Conservation (phyloP, 129 eudicot species). For the Flaveria robusta region DNA sequence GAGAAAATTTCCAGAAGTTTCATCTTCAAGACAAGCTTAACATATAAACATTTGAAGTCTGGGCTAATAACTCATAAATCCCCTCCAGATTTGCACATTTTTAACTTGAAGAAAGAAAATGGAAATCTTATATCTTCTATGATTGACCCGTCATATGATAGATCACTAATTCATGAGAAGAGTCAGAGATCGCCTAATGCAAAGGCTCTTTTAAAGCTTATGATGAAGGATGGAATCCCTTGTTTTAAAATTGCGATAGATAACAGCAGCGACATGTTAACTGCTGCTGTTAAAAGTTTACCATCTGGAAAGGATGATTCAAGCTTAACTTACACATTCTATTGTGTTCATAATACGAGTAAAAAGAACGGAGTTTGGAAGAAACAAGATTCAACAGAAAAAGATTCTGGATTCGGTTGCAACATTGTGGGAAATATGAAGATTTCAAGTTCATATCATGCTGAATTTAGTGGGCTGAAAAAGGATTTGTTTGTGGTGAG, state of each 20-base stretch:
- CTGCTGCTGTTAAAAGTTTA: conserved; percentile 51
- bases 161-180: conserved; percentile 13
- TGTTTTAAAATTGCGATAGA: conserved; percentile 59
- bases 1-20: conserved; percentile 59
- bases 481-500: conserved; percentile 43
- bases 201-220: conserved; percentile 72
- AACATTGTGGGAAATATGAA: conserved; percentile 71
- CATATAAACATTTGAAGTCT: conserved; percentile 42
- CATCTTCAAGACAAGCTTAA: conserved; percentile 52
- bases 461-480: conserved; percentile 40
- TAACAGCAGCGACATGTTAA: conserved; percentile 49
- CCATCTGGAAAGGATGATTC: conserved; percentile 60
- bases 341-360: conserved; percentile 55
- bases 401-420: conserved; percentile 43
- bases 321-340: conserved; percentile 59
- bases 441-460: conserved; percentile 47
- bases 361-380: conserved; percentile 62
- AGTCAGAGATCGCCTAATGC: conserved; percentile 28
- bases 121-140: conserved; percentile 16
- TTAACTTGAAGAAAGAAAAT: conserved; percentile 31
- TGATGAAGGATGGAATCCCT: conserved; percentile 61
- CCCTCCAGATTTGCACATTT: conserved; percentile 32
- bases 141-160: too few species aligned
- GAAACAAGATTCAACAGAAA: conserved; percentile 51
- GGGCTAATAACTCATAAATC: conserved; percentile 39